A percentile compares a stretch with the other conserved stretches of the same genome.
phyloP scores from a whole-genome alignment of 805 yeast species.

The Kuraishia capsulata region DNA sequence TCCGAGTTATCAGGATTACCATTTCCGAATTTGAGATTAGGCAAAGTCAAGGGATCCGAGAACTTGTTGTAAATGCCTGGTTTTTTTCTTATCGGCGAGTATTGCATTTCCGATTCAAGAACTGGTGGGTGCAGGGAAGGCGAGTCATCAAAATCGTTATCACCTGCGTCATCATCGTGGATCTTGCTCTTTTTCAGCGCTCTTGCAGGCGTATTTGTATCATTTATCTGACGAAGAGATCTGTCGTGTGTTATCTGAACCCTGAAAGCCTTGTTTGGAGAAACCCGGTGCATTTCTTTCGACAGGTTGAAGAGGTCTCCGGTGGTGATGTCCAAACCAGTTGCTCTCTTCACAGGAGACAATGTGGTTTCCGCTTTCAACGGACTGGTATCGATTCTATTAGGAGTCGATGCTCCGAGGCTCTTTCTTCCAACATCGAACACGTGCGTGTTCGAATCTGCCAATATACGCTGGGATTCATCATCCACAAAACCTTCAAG shows the following conservation, averaged over 20 bases:
- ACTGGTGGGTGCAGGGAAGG: background rate
- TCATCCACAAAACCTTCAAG: background rate
- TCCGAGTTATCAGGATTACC: background rate
- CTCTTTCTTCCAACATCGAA: background rate
- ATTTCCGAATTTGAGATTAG: background rate
- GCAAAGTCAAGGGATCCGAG: background rate
- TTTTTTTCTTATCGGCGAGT: background rate
- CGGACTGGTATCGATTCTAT: conserved; percentile 9
- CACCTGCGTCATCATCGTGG: background rate
- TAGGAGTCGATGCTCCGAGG: conserved; percentile 13
- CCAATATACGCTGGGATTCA: background rate
- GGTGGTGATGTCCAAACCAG: conserved; percentile 8
- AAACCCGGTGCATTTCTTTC: conserved; percentile 15
- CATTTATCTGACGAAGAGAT: background rate
- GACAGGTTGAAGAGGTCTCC: conserved; percentile 11
- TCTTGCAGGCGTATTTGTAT: background rate
- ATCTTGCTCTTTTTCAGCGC: background rate
- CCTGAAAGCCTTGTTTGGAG: conserved; percentile 19
- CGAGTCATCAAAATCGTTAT: background rate
- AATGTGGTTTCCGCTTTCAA: conserved; percentile 9
- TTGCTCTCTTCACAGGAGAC: conserved; percentile 7
- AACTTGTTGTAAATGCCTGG: background rate
- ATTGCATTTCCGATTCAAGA: background rate
- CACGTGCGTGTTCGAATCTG: background rate
- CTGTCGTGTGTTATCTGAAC: conserved; percentile 17